These are phyloP conservation scores for Botrytis porri DNA, from an alignment of 2,329 filamentous ascomycete genomes.

Conservation along the genomic window DNA sequence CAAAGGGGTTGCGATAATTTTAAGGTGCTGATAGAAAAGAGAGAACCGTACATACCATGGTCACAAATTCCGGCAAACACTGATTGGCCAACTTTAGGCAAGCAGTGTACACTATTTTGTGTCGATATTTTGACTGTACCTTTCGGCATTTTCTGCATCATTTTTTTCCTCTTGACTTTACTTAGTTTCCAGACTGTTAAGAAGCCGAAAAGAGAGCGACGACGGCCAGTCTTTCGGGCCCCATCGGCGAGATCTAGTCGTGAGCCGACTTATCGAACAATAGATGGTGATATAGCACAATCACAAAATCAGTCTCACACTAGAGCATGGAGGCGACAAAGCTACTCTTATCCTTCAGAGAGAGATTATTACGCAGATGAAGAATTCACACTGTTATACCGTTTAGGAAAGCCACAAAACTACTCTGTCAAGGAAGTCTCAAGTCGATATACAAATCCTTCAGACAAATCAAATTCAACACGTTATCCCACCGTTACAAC, in stretches of 20 bases:
- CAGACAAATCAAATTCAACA: no score
- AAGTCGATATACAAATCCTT: neutral
- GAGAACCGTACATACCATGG: neutral
- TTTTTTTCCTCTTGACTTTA: neutral
- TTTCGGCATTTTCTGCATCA: neutral
- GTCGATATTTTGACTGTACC: neutral
- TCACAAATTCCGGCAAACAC: neutral
- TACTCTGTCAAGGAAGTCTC: neutral
- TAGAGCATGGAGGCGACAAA: neutral
- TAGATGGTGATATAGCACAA: neutral
- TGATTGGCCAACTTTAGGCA: constrained; percentile 2
- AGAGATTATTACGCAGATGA: neutral
- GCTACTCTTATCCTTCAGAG: neutral
- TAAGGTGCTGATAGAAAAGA: neutral
- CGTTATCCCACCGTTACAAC: no score
- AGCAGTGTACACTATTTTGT: neutral
- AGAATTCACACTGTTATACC: neutral
- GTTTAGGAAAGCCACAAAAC: neutral
- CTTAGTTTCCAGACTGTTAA: neutral
- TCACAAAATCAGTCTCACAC: neutral
- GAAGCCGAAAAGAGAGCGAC: neutral
- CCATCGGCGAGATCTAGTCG: neutral
- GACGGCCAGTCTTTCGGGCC: neutral
- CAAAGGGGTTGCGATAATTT: neutral
- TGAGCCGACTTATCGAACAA: neutral